Evolutionary conservation across 129 eudicot species (phyloP).

Genomic region (Scalesia atractyloides): DNA sequence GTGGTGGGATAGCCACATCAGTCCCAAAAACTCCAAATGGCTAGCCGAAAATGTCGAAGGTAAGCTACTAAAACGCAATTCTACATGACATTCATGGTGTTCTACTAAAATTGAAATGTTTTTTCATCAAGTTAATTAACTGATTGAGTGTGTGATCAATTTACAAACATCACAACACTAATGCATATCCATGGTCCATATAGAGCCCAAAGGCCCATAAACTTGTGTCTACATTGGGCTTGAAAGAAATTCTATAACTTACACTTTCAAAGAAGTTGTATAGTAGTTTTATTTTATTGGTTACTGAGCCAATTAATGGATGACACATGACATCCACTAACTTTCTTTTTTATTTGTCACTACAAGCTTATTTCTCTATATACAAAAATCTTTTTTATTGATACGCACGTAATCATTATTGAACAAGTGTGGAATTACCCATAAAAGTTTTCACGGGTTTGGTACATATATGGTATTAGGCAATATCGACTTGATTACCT

Average conservation of each 20-base stretch:
- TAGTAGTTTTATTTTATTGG: too few species aligned
- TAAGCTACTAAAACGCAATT: conserved; percentile 32
- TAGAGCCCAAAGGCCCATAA: conserved; percentile 12
- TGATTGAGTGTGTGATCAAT: background rate
- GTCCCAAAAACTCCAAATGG: conserved; percentile 87
- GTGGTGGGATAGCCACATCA: conserved; percentile 99
- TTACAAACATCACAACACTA: background rate
- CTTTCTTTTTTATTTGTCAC: background rate
- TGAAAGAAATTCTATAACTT: conserved; percentile 5
- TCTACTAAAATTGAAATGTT: background rate
- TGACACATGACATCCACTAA: background rate
- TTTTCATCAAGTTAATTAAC: background rate
- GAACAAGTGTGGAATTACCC: too few species aligned
- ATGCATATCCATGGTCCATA: background rate
- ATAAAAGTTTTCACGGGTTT: too few species aligned
- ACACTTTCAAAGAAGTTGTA: background rate
- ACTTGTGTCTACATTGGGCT: conserved; percentile 4
- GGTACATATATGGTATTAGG: too few species aligned
- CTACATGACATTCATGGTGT: background rate
- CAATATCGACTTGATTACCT: too few species aligned
- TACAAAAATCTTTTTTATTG: too few species aligned
- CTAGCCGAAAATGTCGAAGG: conserved; percentile 93
- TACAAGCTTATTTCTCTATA: background rate
- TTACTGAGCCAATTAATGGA: too few species aligned
- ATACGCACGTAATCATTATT: too few species aligned